Conservation (phyloP, 1,284 basidiomycete genomes). For the Naganishia albida region DNA sequence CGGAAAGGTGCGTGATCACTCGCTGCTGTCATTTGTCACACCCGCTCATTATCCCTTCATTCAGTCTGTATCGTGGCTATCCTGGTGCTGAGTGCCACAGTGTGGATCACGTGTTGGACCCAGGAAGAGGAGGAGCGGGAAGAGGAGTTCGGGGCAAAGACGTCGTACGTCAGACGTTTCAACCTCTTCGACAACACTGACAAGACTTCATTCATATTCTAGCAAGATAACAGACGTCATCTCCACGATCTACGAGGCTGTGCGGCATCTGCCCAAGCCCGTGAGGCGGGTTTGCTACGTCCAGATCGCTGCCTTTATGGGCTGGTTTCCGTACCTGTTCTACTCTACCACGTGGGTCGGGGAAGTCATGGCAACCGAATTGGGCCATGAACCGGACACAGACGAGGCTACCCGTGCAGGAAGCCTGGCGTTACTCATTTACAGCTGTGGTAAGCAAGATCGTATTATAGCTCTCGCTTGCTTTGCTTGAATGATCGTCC, state of each 20-base stretch:
- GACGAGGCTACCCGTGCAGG: conserved; percentile 82
- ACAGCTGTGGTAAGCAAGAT: conserved; percentile 70
- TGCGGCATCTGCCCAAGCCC: conserved; percentile 73
- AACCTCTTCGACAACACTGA: too few species aligned
- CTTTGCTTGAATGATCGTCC: neutral
- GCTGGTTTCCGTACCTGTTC: conserved; percentile 90
- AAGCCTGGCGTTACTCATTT: conserved; percentile 83
- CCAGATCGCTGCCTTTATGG: conserved; percentile 56
- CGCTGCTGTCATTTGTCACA: neutral
- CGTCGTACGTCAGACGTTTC: conserved; percentile 37
- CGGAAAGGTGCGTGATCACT: conserved; percentile 61
- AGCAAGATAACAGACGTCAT: conserved; percentile 63
- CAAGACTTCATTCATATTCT: neutral
- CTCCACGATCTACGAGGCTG: conserved; percentile 71
- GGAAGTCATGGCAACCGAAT: conserved; percentile 82
- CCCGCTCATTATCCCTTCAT: neutral
- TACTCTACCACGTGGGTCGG: conserved; percentile 92
- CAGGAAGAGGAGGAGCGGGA: conserved; percentile 73
- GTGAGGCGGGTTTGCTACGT: conserved; percentile 80
- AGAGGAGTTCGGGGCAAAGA: conserved; percentile 50
- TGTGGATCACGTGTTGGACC: conserved; percentile 80
- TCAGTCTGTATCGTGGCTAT: conserved; percentile 81
- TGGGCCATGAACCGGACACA: conserved; percentile 68
- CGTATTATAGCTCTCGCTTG: conserved; percentile 21
- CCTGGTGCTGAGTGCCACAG: conserved; percentile 73